Evolutionary conservation across 495 filamentous ascomycete species (phyloP).

Genomic region (Beverwykella pulmonaria): DNA sequence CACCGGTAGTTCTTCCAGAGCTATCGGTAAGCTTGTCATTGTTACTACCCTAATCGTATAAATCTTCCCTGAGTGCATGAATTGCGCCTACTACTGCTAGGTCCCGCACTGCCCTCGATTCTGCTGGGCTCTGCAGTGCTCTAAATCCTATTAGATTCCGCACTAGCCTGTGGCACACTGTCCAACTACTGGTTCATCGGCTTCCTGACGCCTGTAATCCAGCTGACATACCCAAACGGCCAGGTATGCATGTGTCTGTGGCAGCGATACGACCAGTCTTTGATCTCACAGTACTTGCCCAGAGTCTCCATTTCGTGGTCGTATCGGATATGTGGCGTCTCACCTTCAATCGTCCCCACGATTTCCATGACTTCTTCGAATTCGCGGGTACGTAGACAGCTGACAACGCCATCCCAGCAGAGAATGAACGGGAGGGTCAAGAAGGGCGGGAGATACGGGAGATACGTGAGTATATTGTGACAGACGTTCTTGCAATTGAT

Average conservation of each 20-base stretch:
- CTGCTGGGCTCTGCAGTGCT: background rate
- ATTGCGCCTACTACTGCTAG: background rate
- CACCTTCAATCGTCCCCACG: slow-evolving; percentile 41
- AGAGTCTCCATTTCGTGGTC: background rate
- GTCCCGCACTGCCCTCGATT: background rate
- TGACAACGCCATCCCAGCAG: slow-evolving; percentile 68
- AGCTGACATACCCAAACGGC: slow-evolving; percentile 42
- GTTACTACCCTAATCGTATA: too few relatives aligned
- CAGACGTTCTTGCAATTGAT: slow-evolving; percentile 55
- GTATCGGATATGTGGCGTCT: background rate
- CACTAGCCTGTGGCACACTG: background rate
- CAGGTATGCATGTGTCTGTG: slow-evolving; percentile 40
- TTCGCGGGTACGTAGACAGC: slow-evolving; percentile 64
- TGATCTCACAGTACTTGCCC: slow-evolving; percentile 17
- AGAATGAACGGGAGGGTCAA: slow-evolving; percentile 62
- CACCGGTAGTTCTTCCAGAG: too few relatives aligned
- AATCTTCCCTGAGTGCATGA: too few relatives aligned
- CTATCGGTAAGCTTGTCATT: too few relatives aligned
- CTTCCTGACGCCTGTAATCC: slow-evolving; percentile 6
- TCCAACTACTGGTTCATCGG: background rate
- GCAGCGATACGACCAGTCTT: slow-evolving; percentile 32
- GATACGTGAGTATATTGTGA: slow-evolving; percentile 38
- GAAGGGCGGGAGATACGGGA: slow-evolving; percentile 33
- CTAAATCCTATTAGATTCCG: background rate
- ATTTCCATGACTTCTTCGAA: slow-evolving; percentile 63